Evolutionary conservation across 2,329 filamentous ascomycete genomes (phyloP).

Genomic region (Neofusicoccum sp.): DNA sequence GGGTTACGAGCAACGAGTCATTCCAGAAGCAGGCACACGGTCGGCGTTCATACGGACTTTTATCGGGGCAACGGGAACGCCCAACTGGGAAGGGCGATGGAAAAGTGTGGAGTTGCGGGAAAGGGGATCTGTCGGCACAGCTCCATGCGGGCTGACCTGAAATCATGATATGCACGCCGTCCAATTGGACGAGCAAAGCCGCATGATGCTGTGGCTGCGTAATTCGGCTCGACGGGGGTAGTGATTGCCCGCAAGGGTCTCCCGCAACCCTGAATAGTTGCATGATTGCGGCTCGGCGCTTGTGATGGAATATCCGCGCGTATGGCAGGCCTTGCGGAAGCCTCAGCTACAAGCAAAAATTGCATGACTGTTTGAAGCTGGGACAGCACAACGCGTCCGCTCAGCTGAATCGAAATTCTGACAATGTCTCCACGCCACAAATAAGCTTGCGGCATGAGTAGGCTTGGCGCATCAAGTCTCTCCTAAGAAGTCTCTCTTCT

Average conservation of each 20-base stretch:
- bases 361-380: too few species aligned
- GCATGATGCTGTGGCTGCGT: slow-evolving; percentile 1
- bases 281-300: neutral
- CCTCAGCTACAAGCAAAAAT: neutral
- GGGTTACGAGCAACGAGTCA: neutral
- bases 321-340: neutral
- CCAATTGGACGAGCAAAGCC: neutral
- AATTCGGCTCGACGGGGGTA: neutral
- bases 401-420: too few species aligned
- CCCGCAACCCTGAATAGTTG: neutral
- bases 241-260: neutral
- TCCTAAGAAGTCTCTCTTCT: too few species aligned
- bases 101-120: slow-evolving; percentile 10
- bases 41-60: slow-evolving; percentile 20
- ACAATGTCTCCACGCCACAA: too few species aligned
- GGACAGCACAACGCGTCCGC: too few species aligned
- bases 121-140: slow-evolving; percentile 8
- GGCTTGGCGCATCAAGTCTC: too few species aligned
- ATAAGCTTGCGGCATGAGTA: too few species aligned
- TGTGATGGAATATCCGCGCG: neutral
- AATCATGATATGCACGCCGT: neutral
- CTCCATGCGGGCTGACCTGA: neutral
- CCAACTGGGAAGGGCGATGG: neutral
- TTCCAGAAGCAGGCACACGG: slow-evolving; percentile 1
- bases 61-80: slow-evolving; percentile 14